These are phyloP conservation scores for Lipomyces sp. DNA, from an alignment of 805 yeast species.

Conservation along the genomic window DNA sequence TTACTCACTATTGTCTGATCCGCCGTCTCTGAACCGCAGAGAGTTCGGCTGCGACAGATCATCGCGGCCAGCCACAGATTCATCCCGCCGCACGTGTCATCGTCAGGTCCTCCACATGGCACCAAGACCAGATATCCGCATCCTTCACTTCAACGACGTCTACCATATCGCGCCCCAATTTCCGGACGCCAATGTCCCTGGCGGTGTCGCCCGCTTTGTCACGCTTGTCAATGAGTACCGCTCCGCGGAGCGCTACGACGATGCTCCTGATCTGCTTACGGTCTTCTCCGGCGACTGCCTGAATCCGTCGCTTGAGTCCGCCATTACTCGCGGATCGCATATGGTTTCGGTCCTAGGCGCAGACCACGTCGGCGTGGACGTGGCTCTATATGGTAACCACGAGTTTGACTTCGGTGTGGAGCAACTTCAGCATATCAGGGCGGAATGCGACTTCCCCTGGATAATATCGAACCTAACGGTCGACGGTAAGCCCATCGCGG, in stretches of 20 bases:
- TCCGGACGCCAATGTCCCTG: constrained; percentile 23
- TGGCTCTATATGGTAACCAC: constrained; percentile 31
- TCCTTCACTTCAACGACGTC: constrained; percentile 31
- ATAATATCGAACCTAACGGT: constrained; percentile 23
- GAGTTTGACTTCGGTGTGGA: constrained; percentile 32
- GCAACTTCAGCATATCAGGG: constrained; percentile 19
- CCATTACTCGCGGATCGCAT: constrained; percentile 28
- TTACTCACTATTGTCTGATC: too few relatives aligned
- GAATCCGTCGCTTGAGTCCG: constrained; percentile 30
- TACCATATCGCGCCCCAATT: constrained; percentile 27
- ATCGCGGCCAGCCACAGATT: too few relatives aligned
- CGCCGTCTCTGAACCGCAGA: too few relatives aligned
- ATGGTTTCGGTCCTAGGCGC: constrained; percentile 24
- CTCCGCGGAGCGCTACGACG: constrained; percentile 7
- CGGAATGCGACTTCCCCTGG: constrained; percentile 30
- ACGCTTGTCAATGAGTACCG: constrained; percentile 25
- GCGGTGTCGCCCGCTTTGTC: constrained; percentile 32
- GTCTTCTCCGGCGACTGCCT: constrained; percentile 31
- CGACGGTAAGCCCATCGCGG: constrained; percentile 20
- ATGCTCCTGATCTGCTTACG: constrained; percentile 26
- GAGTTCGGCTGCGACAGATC: too few relatives aligned
- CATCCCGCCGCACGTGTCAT: neutral
- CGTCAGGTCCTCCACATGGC: neutral
- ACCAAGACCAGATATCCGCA: constrained; percentile 19
- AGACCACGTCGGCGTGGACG: constrained; percentile 26